Evolutionary conservation across 768 basidiomycete genomes (phyloP).

Genomic region (Mycena albidolilacea): DNA sequence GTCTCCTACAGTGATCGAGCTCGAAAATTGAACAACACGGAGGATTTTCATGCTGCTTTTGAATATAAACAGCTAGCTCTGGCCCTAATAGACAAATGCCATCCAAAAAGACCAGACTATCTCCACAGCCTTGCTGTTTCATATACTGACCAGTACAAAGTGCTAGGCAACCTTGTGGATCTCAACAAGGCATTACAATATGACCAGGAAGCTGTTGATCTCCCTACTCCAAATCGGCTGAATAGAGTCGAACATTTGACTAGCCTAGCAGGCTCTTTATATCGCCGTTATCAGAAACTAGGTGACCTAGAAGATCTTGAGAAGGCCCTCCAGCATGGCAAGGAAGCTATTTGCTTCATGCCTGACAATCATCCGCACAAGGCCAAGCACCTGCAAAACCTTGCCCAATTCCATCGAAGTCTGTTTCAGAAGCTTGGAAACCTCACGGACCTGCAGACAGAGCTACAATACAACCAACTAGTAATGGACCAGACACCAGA

Average conservation of each 20-base stretch:
- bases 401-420: conserved; percentile 1
- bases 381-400: conserved; percentile 6
- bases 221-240: background rate
- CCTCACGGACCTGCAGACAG: conserved; percentile 1
- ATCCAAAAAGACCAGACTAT: conserved; percentile 17
- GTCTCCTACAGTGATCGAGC: conserved; percentile 13
- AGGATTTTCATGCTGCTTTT: conserved; percentile 3
- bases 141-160: conserved; percentile 16
- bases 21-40: conserved; percentile 3
- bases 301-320: conserved; percentile 2
- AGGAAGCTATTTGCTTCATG: background rate
- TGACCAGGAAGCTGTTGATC: conserved; percentile 16
- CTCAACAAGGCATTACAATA: conserved; percentile 15
- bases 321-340: conserved; percentile 1
- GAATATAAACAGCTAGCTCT: conserved; percentile 20
- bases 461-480: conserved; percentile 1
- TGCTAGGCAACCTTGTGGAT: conserved; percentile 16
- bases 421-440: conserved; percentile 14
- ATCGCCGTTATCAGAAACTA: conserved; percentile 5
- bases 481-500: conserved; percentile 4
- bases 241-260: conserved; percentile 4
- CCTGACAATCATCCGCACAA: conserved; percentile 4
- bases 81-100: background rate
- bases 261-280: conserved; percentile 7
- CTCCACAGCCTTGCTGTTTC: conserved; percentile 18